Conservation (phyloP, 805 yeast species). For the Candida tammaniensis region DNA sequence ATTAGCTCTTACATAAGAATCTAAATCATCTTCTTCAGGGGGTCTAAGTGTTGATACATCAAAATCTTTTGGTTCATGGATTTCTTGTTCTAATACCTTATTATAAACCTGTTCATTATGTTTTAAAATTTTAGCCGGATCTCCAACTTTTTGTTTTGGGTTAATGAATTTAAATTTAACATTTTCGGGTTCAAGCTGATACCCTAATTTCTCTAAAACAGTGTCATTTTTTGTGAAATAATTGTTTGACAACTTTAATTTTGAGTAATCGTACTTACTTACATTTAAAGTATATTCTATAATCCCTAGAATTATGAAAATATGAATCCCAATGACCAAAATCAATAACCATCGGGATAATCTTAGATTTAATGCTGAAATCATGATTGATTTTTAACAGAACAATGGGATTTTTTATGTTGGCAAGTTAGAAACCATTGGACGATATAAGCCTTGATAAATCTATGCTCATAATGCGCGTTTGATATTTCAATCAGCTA, state of each 20-base stretch:
- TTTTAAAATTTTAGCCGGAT: constrained; percentile 31
- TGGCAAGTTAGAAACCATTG: too few relatives aligned
- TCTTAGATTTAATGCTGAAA: constrained; percentile 17
- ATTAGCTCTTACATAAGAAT: constrained; percentile 48
- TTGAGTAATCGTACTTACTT: constrained; percentile 8
- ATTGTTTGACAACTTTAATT: background rate
- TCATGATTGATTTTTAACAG: too few relatives aligned
- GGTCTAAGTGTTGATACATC: constrained; percentile 29
- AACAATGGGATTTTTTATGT: too few relatives aligned
- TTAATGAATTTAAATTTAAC: constrained; percentile 35
- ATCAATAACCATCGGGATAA: constrained; percentile 10
- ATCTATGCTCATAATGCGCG: too few relatives aligned
- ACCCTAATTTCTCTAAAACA: constrained; percentile 5
- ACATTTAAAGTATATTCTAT: constrained; percentile 9
- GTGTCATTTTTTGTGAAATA: background rate
- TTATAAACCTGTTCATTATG: constrained; percentile 38
- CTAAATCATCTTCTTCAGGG: constrained; percentile 19
- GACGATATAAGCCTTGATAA: too few relatives aligned
- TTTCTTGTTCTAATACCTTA: constrained; percentile 30
- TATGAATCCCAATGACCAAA: constrained; percentile 11
- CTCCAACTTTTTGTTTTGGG: constrained; percentile 23
- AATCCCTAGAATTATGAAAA: constrained; percentile 11
- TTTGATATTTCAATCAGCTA: too few relatives aligned
- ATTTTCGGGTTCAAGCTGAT: constrained; percentile 17
- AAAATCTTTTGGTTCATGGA: constrained; percentile 48